Conservation (phyloP, 2,329 filamentous ascomycete species). For the Paecilomyces niveus region DNA sequence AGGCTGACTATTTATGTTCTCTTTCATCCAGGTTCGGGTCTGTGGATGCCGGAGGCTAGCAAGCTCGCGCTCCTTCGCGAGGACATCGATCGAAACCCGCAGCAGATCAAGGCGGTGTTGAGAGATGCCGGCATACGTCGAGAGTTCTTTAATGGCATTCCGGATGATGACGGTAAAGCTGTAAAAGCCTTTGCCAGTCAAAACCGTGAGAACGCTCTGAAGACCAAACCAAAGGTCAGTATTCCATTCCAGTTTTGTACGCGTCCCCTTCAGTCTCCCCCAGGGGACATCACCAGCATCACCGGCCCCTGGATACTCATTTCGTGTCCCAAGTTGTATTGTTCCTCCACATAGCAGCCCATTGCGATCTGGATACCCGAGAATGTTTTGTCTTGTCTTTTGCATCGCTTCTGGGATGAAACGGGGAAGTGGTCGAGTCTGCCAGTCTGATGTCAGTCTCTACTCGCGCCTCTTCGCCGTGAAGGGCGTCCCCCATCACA, state of each 20-base stretch:
- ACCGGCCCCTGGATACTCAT: not conserved
- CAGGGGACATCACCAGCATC: not conserved
- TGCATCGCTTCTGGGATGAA: not conserved
- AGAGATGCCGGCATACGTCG: constrained; percentile 53
- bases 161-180: constrained; percentile 51
- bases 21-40: constrained; percentile 55
- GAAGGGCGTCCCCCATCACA: not conserved
- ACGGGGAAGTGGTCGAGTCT: not conserved
- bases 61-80: constrained; percentile 61
- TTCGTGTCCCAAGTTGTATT: not conserved
- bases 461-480: not conserved
- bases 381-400: not conserved
- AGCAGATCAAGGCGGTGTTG: constrained; percentile 62
- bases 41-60: constrained; percentile 69
- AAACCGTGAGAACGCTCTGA: constrained; percentile 70
- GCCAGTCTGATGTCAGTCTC: not conserved
- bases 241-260: constrained; percentile 6
- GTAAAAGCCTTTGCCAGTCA: constrained; percentile 62
- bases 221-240: constrained; percentile 76
- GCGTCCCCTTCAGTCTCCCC: not conserved
- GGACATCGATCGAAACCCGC: constrained; percentile 67
- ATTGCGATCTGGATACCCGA: not conserved
- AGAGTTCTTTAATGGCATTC: constrained; percentile 55
- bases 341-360: not conserved
- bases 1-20: constrained; percentile 3